These are phyloP conservation scores for Inonotus hispidus DNA, from an alignment of 1,284 basidiomycete genomes.

Conservation along the genomic window DNA sequence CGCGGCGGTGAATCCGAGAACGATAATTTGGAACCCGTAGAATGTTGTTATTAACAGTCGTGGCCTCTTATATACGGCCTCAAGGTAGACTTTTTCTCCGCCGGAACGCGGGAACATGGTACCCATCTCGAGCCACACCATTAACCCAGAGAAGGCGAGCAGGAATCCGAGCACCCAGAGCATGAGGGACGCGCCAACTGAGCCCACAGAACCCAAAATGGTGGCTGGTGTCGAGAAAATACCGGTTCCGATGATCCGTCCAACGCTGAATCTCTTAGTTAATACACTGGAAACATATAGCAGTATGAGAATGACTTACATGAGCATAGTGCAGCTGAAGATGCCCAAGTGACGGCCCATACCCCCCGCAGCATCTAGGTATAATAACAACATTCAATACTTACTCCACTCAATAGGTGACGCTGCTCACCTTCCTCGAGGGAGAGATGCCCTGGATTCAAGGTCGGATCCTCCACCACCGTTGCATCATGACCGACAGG, in stretches of 20 bases:
- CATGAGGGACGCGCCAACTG: conserved; percentile 48
- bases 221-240: conserved; percentile 61
- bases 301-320: conserved; percentile 19
- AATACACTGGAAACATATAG: neutral
- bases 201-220: conserved; percentile 44
- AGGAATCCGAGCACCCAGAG: conserved; percentile 53
- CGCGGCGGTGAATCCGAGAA: conserved; percentile 49
- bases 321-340: conserved; percentile 44
- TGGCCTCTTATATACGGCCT: conserved; percentile 42
- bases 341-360: conserved; percentile 48
- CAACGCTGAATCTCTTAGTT: conserved; percentile 32
- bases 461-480: conserved; percentile 10
- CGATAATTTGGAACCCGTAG: conserved; percentile 43
- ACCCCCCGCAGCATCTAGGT: conserved; percentile 40
- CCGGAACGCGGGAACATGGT: conserved; percentile 50
- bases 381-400: neutral
- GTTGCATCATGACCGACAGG: neutral
- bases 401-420: neutral
- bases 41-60: conserved; percentile 42
- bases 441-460: conserved; percentile 25
- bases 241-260: conserved; percentile 54
- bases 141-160: conserved; percentile 46
- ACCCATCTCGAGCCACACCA: conserved; percentile 54
- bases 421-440: conserved; percentile 26
- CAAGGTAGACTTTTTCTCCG: conserved; percentile 53